These are phyloP conservation scores for Lactifluus hygrophoroides DNA, from an alignment of 768 basidiomycete genomes.

Conservation along the genomic window DNA sequence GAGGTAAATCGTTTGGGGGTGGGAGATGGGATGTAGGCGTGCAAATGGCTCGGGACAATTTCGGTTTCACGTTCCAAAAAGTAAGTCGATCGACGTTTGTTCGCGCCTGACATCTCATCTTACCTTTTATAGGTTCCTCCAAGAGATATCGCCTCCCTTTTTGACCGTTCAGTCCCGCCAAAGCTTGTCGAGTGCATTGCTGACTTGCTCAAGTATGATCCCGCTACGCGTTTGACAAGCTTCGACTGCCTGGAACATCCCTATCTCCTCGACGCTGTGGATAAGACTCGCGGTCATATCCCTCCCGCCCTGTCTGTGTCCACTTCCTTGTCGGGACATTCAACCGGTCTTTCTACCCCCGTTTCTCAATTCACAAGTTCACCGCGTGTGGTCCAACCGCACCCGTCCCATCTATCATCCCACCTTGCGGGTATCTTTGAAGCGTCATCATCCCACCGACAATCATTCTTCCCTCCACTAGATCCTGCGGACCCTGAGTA, in stretches of 20 bases:
- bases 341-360: constrained; percentile 15
- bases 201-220: constrained; percentile 89
- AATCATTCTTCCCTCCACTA: constrained; percentile 10
- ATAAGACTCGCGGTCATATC: constrained; percentile 20
- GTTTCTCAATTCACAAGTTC: constrained; percentile 17
- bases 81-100: constrained; percentile 36
- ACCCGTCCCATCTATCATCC: constrained; percentile 10
- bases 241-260: constrained; percentile 80
- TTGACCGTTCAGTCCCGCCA: constrained; percentile 67
- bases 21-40: constrained; percentile 83
- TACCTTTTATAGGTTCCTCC: constrained; percentile 46
- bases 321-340: constrained; percentile 33
- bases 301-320: constrained; percentile 16
- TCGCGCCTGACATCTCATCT: constrained; percentile 7
- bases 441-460: constrained; percentile 18
- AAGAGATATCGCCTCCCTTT: constrained; percentile 59
- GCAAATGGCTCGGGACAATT: constrained; percentile 67
- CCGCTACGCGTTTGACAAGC: constrained; percentile 77
- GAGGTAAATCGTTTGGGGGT: constrained; percentile 68
- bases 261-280: constrained; percentile 77
- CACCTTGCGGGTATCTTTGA: constrained; percentile 8
- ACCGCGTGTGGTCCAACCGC: constrained; percentile 15
- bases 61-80: constrained; percentile 86
- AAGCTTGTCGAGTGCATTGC: constrained; percentile 87
- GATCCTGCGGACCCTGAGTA: constrained; percentile 17